These are phyloP conservation scores for Sungouiella thailandica DNA, from an alignment of 805 yeast species.

Conservation along the genomic window DNA sequence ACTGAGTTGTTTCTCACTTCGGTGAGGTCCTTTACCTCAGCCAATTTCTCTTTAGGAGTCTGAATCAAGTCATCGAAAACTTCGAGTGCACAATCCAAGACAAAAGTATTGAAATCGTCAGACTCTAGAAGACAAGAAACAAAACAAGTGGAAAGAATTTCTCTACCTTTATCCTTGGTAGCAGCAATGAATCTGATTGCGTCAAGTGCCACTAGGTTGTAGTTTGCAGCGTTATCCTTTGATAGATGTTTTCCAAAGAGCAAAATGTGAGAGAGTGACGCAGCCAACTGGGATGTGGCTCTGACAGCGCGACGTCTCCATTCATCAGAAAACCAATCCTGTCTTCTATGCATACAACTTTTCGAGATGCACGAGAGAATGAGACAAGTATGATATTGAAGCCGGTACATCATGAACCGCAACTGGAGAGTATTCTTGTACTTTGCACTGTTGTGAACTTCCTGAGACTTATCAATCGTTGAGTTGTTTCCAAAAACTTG, in stretches of 20 bases:
- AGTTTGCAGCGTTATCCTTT: slow-evolving; percentile 16
- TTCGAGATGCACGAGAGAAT: slow-evolving; percentile 41
- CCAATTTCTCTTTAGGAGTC: not conserved
- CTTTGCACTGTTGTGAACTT: slow-evolving; percentile 49
- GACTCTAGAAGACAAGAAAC: slow-evolving; percentile 44
- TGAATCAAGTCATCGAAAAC: slow-evolving; percentile 5
- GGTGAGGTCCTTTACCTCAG: slow-evolving; percentile 1
- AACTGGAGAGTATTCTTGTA: slow-evolving; percentile 58
- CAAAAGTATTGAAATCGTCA: slow-evolving; percentile 38
- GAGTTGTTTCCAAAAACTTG: slow-evolving; percentile 44
- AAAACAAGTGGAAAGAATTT: slow-evolving; percentile 34
- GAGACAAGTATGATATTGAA: slow-evolving; percentile 42
- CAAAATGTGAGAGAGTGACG: not conserved
- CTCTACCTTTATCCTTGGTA: slow-evolving; percentile 20
- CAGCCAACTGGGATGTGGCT: slow-evolving; percentile 31
- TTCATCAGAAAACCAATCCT: slow-evolving; percentile 30
- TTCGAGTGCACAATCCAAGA: slow-evolving; percentile 1
- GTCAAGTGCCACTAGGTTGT: slow-evolving; percentile 31
- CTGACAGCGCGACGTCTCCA: slow-evolving; percentile 39
- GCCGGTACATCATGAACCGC: slow-evolving; percentile 44
- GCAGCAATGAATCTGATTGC: slow-evolving; percentile 24
- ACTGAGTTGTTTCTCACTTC: slow-evolving; percentile 4
- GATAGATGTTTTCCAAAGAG: not conserved
- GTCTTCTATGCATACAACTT: slow-evolving; percentile 44
- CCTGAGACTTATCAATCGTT: slow-evolving; percentile 23